Evolutionary conservation across 2,329 filamentous ascomycete genomes (phyloP).

Genomic region (Cordyceps cateniannulata): DNA sequence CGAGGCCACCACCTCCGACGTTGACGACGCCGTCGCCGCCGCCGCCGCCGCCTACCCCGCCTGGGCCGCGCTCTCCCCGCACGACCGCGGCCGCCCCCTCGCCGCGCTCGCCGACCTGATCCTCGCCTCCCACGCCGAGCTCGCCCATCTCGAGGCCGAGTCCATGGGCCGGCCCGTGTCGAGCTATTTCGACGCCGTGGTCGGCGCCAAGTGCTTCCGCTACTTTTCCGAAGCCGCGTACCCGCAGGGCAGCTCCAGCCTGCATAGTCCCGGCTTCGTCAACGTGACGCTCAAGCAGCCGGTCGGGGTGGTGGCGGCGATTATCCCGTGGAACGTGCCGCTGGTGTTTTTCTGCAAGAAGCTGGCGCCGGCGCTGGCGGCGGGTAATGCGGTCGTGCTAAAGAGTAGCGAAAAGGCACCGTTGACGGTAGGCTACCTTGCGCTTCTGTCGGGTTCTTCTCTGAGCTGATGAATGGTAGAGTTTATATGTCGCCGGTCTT

Average conservation of each 20-base stretch:
- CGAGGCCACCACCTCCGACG: slow-evolving; percentile 40
- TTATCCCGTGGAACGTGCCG: slow-evolving; percentile 53
- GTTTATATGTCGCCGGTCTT: neutral
- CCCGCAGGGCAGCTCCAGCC: slow-evolving; percentile 38
- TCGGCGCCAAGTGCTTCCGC: slow-evolving; percentile 30
- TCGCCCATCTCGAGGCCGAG: slow-evolving; percentile 38
- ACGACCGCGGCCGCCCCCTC: slow-evolving; percentile 34
- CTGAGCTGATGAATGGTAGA: neutral
- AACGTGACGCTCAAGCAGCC: slow-evolving; percentile 43
- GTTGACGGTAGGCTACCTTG: slow-evolving; percentile 28
- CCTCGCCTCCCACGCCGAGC: slow-evolving; percentile 31
- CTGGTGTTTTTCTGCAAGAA: slow-evolving; percentile 41
- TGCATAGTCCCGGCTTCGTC: slow-evolving; percentile 42
- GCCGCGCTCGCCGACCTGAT: slow-evolving; percentile 41
- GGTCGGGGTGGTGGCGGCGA: slow-evolving; percentile 46
- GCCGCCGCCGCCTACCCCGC: slow-evolving; percentile 41
- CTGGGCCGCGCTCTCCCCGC: slow-evolving; percentile 36
- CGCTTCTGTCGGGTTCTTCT: neutral
- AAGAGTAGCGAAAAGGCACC: slow-evolving; percentile 51
- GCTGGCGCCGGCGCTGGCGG: slow-evolving; percentile 40
- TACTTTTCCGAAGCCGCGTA: slow-evolving; percentile 36
- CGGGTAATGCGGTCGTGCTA: slow-evolving; percentile 44
- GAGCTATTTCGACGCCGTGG: slow-evolving; percentile 30
- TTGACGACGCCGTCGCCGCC: slow-evolving; percentile 40
- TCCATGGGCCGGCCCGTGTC: slow-evolving; percentile 38